These are phyloP conservation scores for Fusarium udum DNA, from an alignment of 2,329 filamentous ascomycete species.

Conservation along the genomic window DNA sequence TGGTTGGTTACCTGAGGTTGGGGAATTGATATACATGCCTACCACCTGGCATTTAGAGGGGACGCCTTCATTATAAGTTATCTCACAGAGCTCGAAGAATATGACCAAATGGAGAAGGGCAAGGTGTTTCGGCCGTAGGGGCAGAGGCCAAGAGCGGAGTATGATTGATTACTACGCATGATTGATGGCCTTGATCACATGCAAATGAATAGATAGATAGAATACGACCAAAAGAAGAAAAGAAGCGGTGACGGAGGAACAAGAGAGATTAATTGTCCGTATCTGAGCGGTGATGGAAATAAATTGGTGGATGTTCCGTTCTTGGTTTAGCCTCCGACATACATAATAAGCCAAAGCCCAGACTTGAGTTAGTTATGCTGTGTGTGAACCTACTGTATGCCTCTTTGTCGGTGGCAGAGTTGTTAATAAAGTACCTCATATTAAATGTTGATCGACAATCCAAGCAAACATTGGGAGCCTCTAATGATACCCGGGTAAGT, in stretches of 20 bases:
- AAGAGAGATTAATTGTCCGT: background rate
- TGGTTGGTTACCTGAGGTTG: background rate
- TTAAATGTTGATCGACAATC: background rate
- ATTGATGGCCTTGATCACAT: constrained; percentile 16
- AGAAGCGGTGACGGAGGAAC: constrained; percentile 26
- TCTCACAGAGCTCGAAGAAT: background rate
- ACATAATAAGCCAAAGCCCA: constrained; percentile 1
- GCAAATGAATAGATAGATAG: background rate
- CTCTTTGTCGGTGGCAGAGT: background rate
- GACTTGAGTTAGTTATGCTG: background rate
- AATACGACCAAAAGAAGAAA: constrained; percentile 14
- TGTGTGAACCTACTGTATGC: background rate
- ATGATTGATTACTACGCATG: background rate
- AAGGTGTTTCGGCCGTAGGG: background rate
- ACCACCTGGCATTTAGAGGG: background rate
- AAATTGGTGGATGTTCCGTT: background rate
- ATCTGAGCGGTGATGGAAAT: constrained; percentile 24
- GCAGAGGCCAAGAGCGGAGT: background rate
- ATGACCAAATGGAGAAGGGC: background rate
- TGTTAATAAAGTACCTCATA: background rate
- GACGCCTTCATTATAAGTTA: background rate
- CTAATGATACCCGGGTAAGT: background rate
- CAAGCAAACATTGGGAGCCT: background rate
- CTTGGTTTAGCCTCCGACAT: constrained; percentile 9
- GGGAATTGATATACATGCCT: background rate